Evolutionary conservation across 192 early-diverging fungal species (phyloP), one percentile per base, ranked within the genome.

Genomic region (Coemansia sp.): DNA sequence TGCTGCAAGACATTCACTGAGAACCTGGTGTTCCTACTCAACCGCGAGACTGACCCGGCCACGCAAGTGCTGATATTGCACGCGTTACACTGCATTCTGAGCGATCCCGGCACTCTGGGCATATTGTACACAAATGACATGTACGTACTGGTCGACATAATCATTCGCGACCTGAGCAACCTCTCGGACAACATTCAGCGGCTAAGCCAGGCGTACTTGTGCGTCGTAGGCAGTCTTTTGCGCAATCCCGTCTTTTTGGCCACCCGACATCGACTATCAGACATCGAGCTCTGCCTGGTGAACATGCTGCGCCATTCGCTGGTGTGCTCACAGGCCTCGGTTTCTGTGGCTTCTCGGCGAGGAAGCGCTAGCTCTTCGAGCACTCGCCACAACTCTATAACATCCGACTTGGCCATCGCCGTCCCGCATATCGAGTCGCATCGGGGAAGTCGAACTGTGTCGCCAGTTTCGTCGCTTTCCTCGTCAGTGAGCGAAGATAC

Each of bases 81-180:
- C 53, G 87, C 94, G 59, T 71, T 98, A 36, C 84, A 87, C 42
- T 71, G 83, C 35, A 78, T 97, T 47, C 87, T 98, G 41, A 88
- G 85, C 29, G 84, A 83, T 0, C 81, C 87, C 3, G 71, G 70
- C 32, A 87, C 92, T 2, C 68, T 68, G 24, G 84, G 87, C n/a
- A 89, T 93, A 40, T 90, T 96, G 70, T 98, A 96, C 69, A 94
- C 96, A 14, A 98, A 98, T 64, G 96, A 98, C 71, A 82, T 96
- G 47, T 85, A 85, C 41, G 92, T 96, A 6, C 84, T 96, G 25
- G 84, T 96, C 10, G 96, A 98, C 71, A 91, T 96, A 3, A 81
- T 93, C 1, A 82, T 98, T 24, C 85, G 96, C 56, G 94, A 96
- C 73, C 73, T 93, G 14, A 84, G 88, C 68, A 84, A 94, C 67